phyloP scores from a whole-genome alignment of 139 green algal genomes.

The Chlorella sorokiniana region DNA sequence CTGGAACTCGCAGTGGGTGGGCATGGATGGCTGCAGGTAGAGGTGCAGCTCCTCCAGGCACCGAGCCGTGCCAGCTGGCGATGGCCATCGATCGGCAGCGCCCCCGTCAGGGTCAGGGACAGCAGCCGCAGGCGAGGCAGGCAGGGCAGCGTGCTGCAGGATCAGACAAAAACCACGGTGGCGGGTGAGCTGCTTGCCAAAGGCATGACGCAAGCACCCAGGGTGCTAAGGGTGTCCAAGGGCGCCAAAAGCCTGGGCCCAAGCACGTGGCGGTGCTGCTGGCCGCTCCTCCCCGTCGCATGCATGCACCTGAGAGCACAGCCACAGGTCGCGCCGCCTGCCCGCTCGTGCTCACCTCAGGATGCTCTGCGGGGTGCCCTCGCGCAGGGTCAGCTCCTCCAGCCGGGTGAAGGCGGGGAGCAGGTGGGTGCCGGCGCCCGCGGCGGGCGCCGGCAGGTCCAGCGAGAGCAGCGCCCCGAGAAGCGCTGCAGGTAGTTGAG shows the following conservation, averaged over 20 bases:
- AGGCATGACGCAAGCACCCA: no score
- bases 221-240: no score
- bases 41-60: constrained; percentile 29
- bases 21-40: background rate
- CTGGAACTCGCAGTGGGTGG: constrained; percentile 7
- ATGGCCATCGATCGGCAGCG: background rate
- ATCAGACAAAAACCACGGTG: background rate
- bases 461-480: background rate
- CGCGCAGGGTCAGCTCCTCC: constrained; percentile 17
- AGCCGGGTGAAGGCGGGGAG: background rate
- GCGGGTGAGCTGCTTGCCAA: no score
- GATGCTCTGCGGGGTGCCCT: background rate
- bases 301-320: no score
- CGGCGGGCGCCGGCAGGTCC: background rate
- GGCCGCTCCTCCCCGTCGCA: no score
- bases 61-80: background rate
- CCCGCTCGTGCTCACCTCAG: background rate
- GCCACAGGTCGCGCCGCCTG: background rate
- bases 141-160: background rate
- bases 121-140: constrained; percentile 21
- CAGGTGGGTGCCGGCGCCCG: background rate
- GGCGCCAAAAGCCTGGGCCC: no score
- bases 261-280: no score
- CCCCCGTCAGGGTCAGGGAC: background rate
- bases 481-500: background rate